Conservation (phyloP, 208 protist genomes). For the Trypanosoma cruzi region DNA sequence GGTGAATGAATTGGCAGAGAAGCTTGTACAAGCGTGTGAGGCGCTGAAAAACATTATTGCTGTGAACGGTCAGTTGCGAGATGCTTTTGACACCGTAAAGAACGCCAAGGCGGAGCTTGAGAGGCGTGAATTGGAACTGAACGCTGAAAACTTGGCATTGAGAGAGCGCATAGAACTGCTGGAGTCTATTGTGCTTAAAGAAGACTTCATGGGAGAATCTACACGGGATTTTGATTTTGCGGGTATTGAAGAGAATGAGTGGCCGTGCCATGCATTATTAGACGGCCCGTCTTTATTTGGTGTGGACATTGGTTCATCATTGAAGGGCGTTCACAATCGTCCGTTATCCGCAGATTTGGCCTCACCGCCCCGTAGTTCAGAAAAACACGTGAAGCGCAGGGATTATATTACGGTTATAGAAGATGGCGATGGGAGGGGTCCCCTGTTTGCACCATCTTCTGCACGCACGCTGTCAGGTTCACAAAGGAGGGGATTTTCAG, state of each 20-base stretch:
- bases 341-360: neutral
- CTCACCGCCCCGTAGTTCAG: neutral
- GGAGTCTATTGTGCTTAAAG: slow-evolving; percentile 80
- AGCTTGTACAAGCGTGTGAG: slow-evolving; percentile 70
- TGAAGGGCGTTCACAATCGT: neutral
- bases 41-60: slow-evolving; percentile 77
- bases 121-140: slow-evolving; percentile 70
- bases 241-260: too few species aligned
- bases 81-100: slow-evolving; percentile 65
- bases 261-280: too few species aligned
- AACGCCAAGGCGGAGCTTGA: slow-evolving; percentile 43
- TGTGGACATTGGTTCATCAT: neutral
- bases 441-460: neutral
- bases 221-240: neutral
- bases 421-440: neutral
- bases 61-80: slow-evolving; percentile 79
- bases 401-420: neutral
- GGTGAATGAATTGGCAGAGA: slow-evolving; percentile 65
- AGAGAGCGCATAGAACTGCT: slow-evolving; percentile 86
- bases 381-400: neutral
- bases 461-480: too few species aligned
- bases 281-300: too few species aligned
- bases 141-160: slow-evolving; percentile 84
- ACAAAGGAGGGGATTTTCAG: too few species aligned
- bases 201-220: slow-evolving; percentile 29